A percentile compares a stretch with the other conserved stretches of the same genome.
These are phyloP conservation scores for Suhomyces faveliae DNA, from an alignment of 805 yeast genomes.

Conservation along the genomic window DNA sequence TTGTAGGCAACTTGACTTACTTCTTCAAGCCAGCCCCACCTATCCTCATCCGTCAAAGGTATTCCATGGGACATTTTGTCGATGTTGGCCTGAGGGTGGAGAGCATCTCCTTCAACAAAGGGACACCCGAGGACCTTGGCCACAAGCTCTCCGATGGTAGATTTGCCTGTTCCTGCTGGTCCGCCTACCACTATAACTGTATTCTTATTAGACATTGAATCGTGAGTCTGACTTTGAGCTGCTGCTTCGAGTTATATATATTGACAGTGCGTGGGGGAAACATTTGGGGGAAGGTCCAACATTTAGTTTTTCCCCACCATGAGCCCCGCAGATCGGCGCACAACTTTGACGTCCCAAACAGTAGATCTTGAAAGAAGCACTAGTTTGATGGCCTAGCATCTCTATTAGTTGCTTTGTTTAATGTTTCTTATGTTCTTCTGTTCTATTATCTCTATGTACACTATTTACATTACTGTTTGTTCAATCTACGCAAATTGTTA, in stretches of 20 bases:
- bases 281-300: background rate
- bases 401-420: background rate
- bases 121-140: conserved; percentile 46
- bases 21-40: conserved; percentile 82
- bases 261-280: background rate
- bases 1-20: conserved; percentile 45
- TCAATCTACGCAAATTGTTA: conserved; percentile 23
- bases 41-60: conserved; percentile 84
- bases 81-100: conserved; percentile 71
- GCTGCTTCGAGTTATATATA: background rate
- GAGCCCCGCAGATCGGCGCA: background rate
- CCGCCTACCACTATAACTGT: conserved; percentile 75
- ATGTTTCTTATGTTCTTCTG: background rate
- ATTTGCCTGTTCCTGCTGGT: conserved; percentile 94
- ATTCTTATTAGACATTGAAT: background rate
- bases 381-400: too few relatives aligned
- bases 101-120: conserved; percentile 81
- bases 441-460: background rate
- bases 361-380: background rate
- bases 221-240: background rate
- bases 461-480: conserved; percentile 10
- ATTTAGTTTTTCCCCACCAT: background rate
- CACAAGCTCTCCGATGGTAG: conserved; percentile 65
- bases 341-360: background rate
- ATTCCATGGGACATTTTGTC: conserved; percentile 79